Conservation (phyloP, 2,329 filamentous ascomycete genomes). For the Microdochium trichocladiopsis region DNA sequence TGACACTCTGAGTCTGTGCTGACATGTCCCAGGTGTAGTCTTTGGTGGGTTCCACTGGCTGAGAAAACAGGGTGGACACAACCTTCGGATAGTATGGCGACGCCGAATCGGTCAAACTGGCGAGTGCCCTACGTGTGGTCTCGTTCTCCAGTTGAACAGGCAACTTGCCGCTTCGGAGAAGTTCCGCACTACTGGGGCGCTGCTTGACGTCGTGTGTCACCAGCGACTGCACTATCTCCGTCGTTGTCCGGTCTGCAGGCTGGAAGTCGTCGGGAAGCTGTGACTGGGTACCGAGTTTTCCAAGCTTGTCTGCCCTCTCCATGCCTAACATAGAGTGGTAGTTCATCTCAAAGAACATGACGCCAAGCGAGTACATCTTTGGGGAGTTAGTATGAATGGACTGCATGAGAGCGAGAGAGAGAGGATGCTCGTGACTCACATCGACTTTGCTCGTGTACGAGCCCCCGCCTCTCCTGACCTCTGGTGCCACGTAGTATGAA, state of each 20-base stretch:
- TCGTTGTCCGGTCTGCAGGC: conserved; percentile 63
- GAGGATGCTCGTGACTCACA: conserved; percentile 36
- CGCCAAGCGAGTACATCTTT: conserved; percentile 89
- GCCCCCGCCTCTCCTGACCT: conserved; percentile 71
- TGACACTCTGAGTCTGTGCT: conserved; percentile 40
- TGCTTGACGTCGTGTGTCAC: conserved; percentile 77
- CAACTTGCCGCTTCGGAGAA: conserved; percentile 78
- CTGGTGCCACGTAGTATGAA: conserved; percentile 86
- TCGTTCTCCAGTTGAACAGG: conserved; percentile 92
- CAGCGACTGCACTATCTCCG: conserved; percentile 70
- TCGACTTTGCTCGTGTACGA: conserved; percentile 93
- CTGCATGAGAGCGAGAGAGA: not conserved
- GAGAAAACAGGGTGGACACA: conserved; percentile 75
- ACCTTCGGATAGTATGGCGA: conserved; percentile 89
- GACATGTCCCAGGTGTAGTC: conserved; percentile 74
- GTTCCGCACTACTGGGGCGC: conserved; percentile 73
- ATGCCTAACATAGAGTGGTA: conserved; percentile 57
- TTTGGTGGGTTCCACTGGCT: conserved; percentile 70
- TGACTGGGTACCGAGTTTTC: conserved; percentile 59
- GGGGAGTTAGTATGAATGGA: conserved; percentile 10
- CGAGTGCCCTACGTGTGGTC: conserved; percentile 75
- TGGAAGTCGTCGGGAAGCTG: conserved; percentile 68
- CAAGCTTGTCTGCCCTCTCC: conserved; percentile 58
- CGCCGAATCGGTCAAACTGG: conserved; percentile 70
- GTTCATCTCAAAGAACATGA: conserved; percentile 99